A percentile compares a stretch with the other conserved stretches of the same genome.
Evolutionary conservation across 768 basidiomycete species (phyloP).

Genomic region (Polyporus arcularius): DNA sequence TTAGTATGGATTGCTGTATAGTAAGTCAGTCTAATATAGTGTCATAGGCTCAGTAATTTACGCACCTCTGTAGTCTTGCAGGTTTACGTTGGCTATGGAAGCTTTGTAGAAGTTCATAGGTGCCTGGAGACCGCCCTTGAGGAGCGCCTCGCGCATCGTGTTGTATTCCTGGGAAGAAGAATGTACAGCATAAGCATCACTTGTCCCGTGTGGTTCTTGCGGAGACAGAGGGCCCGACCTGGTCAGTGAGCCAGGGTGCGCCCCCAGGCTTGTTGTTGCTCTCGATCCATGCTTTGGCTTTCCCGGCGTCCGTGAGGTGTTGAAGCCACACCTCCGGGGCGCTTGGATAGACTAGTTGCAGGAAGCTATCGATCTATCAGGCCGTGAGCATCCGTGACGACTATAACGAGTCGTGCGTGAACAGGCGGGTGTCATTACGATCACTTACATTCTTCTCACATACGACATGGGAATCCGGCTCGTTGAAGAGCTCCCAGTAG

Average conservation of each 20-base stretch:
- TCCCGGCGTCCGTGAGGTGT: conserved; percentile 36
- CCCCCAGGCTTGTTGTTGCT: conserved; percentile 27
- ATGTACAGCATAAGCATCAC: background rate
- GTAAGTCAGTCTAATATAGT: too few species aligned
- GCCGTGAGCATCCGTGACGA: background rate
- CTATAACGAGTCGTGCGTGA: background rate
- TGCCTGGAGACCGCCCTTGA: conserved; percentile 32
- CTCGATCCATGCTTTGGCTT: conserved; percentile 30
- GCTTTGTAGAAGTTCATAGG: conserved; percentile 40
- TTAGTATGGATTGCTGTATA: too few species aligned
- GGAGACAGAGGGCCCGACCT: conserved; percentile 26
- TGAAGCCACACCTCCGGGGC: conserved; percentile 33
- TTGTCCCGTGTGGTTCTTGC: background rate
- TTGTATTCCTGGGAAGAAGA: background rate
- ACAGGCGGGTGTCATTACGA: too few species aligned
- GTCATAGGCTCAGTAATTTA: too few species aligned
- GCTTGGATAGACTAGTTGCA: conserved; percentile 34
- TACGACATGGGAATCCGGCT: background rate
- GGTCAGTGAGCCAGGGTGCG: conserved; percentile 33
- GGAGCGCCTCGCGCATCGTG: conserved; percentile 23
- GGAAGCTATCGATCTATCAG: conserved; percentile 29
- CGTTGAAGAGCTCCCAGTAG: conserved; percentile 38
- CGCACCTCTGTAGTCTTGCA: conserved; percentile 28
- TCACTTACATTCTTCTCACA: conserved; percentile 5
- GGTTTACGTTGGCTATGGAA: conserved; percentile 26